phyloP scores from a whole-genome alignment of 352 stramenopile species.

The Phytophthora citricola region DNA sequence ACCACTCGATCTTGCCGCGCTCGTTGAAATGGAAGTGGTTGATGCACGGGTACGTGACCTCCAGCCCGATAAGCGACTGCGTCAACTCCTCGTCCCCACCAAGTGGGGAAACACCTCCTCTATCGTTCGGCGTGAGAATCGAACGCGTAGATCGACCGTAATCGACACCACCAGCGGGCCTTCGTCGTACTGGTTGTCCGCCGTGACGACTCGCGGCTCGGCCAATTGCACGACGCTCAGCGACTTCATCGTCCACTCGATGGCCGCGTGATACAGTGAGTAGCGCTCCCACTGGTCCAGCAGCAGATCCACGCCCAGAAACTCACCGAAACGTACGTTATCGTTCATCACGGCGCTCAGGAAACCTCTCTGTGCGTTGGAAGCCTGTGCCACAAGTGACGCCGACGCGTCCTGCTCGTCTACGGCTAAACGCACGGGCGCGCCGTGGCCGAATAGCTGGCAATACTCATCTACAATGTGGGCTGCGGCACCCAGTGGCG shows the following conservation, averaged over 20 bases:
- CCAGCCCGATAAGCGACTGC: conserved; percentile 49
- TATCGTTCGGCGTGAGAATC: conserved; percentile 58
- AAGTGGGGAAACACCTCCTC: conserved; percentile 60
- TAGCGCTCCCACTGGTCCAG: conserved; percentile 67
- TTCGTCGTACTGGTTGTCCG: conserved; percentile 37
- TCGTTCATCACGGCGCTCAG: conserved; percentile 46
- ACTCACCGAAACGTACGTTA: conserved; percentile 52
- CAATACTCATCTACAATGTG: conserved; percentile 62
- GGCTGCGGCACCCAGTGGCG: conserved; percentile 30
- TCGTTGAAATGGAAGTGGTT: conserved; percentile 56
- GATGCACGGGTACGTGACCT: conserved; percentile 50
- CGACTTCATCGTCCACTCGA: conserved; percentile 57
- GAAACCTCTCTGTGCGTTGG: conserved; percentile 40
- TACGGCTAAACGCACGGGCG: conserved; percentile 48
- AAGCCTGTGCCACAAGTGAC: conserved; percentile 28
- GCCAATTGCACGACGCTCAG: conserved; percentile 40
- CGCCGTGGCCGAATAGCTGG: conserved; percentile 51
- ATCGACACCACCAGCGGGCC: conserved; percentile 37
- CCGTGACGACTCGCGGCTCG: conserved; percentile 11
- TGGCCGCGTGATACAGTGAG: conserved; percentile 48
- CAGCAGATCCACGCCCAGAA: conserved; percentile 45
- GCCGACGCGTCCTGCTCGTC: conserved; percentile 29
- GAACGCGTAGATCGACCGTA: conserved; percentile 41
- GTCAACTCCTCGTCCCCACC: conserved; percentile 39
- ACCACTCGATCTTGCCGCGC: conserved; percentile 50